Base-by-base conservation (phyloP, 2,329 filamentous ascomycete species). In the Chrysosporium queenslandicum region DNA sequence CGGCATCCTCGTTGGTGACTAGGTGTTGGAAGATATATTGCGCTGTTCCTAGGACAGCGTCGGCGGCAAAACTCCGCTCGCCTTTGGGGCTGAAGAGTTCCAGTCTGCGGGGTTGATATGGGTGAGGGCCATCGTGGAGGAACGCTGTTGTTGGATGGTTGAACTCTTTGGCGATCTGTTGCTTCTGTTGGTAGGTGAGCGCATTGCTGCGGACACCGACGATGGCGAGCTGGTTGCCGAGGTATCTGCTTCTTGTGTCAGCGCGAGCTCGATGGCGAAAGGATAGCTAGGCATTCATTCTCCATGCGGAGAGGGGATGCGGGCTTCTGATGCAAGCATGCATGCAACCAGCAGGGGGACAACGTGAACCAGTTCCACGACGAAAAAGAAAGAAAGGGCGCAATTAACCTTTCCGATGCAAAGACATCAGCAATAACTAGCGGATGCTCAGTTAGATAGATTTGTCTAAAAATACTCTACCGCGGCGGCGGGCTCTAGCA, bases 131-230 rank as follows among this genome's bases (percentile, higher is more conserved):
- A 42, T 76, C 73, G 66, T 83, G 77, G 30, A 83, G 65, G 60
- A 83, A 83, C 43, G 81, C 77, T 0, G 80, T 83, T 64, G 82
- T 80, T 47, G 77, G 80, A 59, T 80, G 76, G 65, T 80, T 81
- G 69, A 83, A 83, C 65, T 84, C 81, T 52, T 72, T 69, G 40
- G 80, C 79, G 55, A 83, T 76, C 56, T 66, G 61, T 61, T 81
- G 78, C 61, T 83, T 83, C 60, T 75, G 72, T 1, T 68, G 63
- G 59, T 78, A 74, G 1, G 71, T 71, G 20, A 81, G 67, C 12
- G 60, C 59, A n/a, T 65, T 58, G 7, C 65, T 65, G 16, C 61
- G 77, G 55, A 83, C 68, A 45, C 73, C 69, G 55, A 83, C 75
- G 21, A 84, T 70, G 30, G 79, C 80, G 34, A 84, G 74, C 2